These are phyloP conservation scores for Wallacemonas sp. DNA, from an alignment of 208 protist species.

Conservation along the genomic window DNA sequence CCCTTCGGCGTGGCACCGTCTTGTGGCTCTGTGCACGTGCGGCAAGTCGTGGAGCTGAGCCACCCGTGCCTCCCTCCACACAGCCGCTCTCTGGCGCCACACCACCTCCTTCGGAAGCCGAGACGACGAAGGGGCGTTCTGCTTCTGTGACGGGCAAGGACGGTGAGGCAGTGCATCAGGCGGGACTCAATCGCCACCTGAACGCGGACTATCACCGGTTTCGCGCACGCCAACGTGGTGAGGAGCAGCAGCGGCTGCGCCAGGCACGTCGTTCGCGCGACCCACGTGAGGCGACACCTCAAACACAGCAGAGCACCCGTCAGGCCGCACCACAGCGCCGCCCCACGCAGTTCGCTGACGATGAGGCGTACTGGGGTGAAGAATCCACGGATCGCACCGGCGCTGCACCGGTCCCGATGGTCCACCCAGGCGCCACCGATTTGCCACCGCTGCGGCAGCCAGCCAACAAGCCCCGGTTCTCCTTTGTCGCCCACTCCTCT, in stretches of 20 bases:
- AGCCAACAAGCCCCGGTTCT: slow-evolving; percentile 32
- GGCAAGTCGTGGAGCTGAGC: no score
- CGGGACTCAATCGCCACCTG: neutral
- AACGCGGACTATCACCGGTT: slow-evolving; percentile 7
- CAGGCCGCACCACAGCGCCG: neutral
- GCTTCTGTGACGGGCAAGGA: neutral
- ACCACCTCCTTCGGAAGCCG: neutral
- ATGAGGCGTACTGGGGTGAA: neutral
- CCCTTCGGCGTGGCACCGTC: no score
- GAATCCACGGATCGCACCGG: neutral
- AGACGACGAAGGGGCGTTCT: neutral
- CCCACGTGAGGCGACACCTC: neutral
- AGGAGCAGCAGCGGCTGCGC: neutral
- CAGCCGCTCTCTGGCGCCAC: no score
- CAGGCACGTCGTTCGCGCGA: no score
- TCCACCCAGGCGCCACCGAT: neutral
- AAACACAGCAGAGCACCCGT: neutral
- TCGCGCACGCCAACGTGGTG: neutral
- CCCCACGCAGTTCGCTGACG: neutral
- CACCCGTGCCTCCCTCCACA: no score
- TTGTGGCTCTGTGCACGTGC: no score
- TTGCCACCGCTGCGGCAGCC: slow-evolving; percentile 20
- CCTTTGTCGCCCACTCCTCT: slow-evolving; percentile 41
- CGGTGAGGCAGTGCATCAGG: neutral
- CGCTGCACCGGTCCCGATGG: neutral